Evolutionary conservation across 345 rosid species (phyloP).

Genomic region (Hibiscus mutabilis): DNA sequence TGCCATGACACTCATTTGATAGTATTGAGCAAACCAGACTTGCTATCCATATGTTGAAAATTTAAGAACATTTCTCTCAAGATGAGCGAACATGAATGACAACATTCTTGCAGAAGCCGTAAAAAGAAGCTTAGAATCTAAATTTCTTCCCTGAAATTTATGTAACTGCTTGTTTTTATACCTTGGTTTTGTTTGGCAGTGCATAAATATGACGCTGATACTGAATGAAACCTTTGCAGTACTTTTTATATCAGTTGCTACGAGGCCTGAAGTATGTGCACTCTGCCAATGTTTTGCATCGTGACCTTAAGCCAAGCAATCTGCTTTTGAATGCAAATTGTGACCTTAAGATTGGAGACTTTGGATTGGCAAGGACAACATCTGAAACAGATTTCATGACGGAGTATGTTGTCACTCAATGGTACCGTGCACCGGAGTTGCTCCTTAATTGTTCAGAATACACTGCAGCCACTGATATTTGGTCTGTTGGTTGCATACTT

Average conservation of each 20-base stretch:
- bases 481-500: slow-evolving; percentile 84
- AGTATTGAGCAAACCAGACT: too few species aligned
- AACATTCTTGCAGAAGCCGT: neutral
- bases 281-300: slow-evolving; percentile 71
- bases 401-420: slow-evolving; percentile 72
- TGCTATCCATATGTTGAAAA: too few species aligned
- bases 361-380: slow-evolving; percentile 77
- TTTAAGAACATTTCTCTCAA: too few species aligned
- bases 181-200: neutral
- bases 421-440: slow-evolving; percentile 82
- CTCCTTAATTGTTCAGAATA: slow-evolving; percentile 78
- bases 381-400: slow-evolving; percentile 85
- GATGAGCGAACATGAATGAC: too few species aligned
- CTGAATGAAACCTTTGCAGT: slow-evolving; percentile 40
- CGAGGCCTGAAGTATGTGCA: slow-evolving; percentile 76
- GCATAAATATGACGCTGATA: slow-evolving; percentile 8
- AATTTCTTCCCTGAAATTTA: neutral
- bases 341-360: slow-evolving; percentile 77
- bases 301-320: slow-evolving; percentile 81
- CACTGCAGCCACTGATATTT: slow-evolving; percentile 74
- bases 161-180: neutral
- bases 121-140: neutral
- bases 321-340: slow-evolving; percentile 65
- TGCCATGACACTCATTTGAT: too few species aligned
- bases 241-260: slow-evolving; percentile 61